phyloP scores from a whole-genome alignment of 768 basidiomycete genomes.

The Termitomyces sp. region DNA sequence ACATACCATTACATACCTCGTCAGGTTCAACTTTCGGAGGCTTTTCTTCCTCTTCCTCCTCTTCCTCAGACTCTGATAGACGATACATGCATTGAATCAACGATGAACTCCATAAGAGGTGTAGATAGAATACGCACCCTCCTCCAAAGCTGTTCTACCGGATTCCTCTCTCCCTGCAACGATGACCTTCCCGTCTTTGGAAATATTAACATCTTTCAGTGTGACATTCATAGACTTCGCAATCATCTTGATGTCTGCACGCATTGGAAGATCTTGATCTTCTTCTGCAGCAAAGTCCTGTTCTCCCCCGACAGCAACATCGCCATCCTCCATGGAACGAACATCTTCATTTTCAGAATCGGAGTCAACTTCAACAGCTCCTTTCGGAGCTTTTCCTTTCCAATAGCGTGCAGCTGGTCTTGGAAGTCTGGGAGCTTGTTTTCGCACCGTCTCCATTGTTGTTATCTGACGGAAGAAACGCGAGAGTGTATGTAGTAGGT shows the following conservation, averaged over 20 bases:
- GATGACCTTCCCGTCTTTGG: slow-evolving; percentile 72
- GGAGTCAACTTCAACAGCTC: slow-evolving; percentile 49
- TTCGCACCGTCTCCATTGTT: slow-evolving; percentile 36
- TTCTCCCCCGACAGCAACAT: slow-evolving; percentile 55
- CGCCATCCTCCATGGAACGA: slow-evolving; percentile 38
- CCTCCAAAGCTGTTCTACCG: slow-evolving; percentile 64
- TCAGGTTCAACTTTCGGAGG: slow-evolving; percentile 26
- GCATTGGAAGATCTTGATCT: slow-evolving; percentile 32
- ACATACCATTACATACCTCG: slow-evolving; percentile 34
- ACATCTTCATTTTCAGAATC: slow-evolving; percentile 62
- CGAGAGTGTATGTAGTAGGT: neutral
- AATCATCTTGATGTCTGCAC: slow-evolving; percentile 25
- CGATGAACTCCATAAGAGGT: slow-evolving; percentile 10
- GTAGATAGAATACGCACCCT: slow-evolving; percentile 20
- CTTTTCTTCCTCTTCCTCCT: slow-evolving; percentile 33
- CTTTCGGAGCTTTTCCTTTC: slow-evolving; percentile 87
- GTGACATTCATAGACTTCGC: slow-evolving; percentile 64
- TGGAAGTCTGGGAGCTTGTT: slow-evolving; percentile 74
- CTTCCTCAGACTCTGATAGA: slow-evolving; percentile 42
- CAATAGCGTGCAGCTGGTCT: slow-evolving; percentile 82
- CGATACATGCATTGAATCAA: neutral
- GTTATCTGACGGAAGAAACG: neutral
- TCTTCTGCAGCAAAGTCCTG: slow-evolving; percentile 46
- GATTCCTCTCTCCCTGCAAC: slow-evolving; percentile 77
- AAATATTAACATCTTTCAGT: slow-evolving; percentile 76